Conservation (phyloP, 768 basidiomycete species). For the Hemileccinum rubropunctum region DNA sequence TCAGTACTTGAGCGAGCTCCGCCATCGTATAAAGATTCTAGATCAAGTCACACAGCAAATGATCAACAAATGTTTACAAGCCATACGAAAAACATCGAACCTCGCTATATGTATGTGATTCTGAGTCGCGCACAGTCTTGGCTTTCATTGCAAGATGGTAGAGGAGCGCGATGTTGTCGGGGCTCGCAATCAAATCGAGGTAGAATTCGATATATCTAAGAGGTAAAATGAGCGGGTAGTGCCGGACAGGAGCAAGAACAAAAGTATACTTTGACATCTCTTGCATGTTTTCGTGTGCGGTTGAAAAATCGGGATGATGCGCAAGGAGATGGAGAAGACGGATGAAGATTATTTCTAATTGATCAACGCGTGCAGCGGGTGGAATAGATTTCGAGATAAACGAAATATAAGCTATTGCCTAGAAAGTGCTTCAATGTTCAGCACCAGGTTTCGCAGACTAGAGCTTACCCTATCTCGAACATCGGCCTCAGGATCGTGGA, state of each 20-base stretch:
- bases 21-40: slow-evolving; percentile 87
- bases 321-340: slow-evolving; percentile 85
- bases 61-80: background rate
- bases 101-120: slow-evolving; percentile 66
- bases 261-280: slow-evolving; percentile 75
- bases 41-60: background rate
- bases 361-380: slow-evolving; percentile 55
- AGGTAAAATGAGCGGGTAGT: background rate
- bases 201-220: slow-evolving; percentile 87
- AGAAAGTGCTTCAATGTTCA: slow-evolving; percentile 4
- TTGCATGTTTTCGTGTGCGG: slow-evolving; percentile 61
- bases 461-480: slow-evolving; percentile 59
- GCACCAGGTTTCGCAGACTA: background rate
- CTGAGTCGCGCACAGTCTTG: slow-evolving; percentile 84
- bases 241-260: background rate
- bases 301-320: slow-evolving; percentile 91
- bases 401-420: slow-evolving; percentile 60
- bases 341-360: slow-evolving; percentile 80
- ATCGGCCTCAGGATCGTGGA: slow-evolving; percentile 89
- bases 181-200: slow-evolving; percentile 67
- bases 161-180: slow-evolving; percentile 83
- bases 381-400: slow-evolving; percentile 45
- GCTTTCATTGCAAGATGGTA: slow-evolving; percentile 77
- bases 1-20: slow-evolving; percentile 86
- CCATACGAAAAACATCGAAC: slow-evolving; percentile 37